Conservation (phyloP, 441 rosid species). For the Populus tomentosa region DNA sequence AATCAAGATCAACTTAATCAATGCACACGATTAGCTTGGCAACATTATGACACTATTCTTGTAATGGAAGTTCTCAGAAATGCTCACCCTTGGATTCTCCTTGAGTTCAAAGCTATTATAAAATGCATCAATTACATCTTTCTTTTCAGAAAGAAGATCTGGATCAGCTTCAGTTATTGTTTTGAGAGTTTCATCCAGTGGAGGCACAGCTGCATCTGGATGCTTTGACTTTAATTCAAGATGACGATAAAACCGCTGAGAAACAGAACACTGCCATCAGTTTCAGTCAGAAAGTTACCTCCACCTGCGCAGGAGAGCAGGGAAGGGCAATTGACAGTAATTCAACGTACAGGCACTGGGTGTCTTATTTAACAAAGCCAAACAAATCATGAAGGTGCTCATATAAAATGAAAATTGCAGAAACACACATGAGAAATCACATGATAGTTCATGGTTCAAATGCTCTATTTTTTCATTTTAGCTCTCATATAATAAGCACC, state of each 20-base stretch:
- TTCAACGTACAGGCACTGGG: background rate
- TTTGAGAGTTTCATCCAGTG: constrained; percentile 69
- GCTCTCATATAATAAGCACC: background rate
- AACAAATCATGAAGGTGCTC: background rate
- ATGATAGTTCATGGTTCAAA: background rate
- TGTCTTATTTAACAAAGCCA: background rate
- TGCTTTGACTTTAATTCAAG: constrained; percentile 77
- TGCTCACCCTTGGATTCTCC: constrained; percentile 73
- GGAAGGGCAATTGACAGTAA: background rate
- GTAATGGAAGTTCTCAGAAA: background rate
- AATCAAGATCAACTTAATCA: constrained; percentile 12
- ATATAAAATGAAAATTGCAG: background rate
- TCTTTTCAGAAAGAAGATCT: constrained; percentile 48
- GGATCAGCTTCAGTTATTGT: constrained; percentile 66
- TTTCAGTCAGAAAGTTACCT: constrained; percentile 13
- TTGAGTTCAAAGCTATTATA: constrained; percentile 60
- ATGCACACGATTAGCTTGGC: constrained; percentile 6
- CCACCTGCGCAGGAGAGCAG: background rate
- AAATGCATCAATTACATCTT: constrained; percentile 44
- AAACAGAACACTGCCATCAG: constrained; percentile 21
- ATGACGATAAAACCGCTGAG: constrained; percentile 72
- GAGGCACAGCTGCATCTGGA: constrained; percentile 74
- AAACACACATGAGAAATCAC: background rate
- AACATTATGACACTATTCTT: background rate
- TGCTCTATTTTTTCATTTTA: no score